Percentiles rank a stretch among this genome's conserved stretches.
These are phyloP conservation scores for Fusarium brevicatenulatum DNA, from an alignment of 2,329 filamentous ascomycete genomes.

Conservation along the genomic window DNA sequence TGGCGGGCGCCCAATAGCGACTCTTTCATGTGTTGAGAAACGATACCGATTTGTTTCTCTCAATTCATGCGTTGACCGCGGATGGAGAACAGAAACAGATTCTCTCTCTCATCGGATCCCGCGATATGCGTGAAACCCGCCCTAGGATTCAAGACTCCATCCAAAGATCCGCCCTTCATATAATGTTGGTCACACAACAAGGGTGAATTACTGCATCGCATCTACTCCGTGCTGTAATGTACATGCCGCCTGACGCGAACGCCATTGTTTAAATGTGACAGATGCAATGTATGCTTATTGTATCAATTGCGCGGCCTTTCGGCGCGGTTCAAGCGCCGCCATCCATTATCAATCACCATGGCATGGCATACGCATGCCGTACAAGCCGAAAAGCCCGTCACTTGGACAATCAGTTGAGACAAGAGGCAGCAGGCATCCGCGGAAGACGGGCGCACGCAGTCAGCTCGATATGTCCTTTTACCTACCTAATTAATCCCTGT, in stretches of 20 bases:
- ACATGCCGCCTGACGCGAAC: constrained; percentile 26
- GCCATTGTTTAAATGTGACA: not conserved
- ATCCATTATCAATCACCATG: constrained; percentile 1
- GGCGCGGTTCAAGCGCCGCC: not conserved
- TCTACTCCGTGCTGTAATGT: not conserved
- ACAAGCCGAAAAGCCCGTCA: constrained; percentile 21
- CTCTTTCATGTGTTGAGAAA: not conserved
- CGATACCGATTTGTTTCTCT: not conserved
- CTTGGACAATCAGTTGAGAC: not conserved
- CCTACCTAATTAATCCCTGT: constrained; percentile 8
- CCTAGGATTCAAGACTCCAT: constrained; percentile 16
- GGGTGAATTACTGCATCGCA: not conserved
- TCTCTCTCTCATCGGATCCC: not conserved
- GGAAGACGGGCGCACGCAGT: constrained; percentile 15
- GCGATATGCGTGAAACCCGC: constrained; percentile 22
- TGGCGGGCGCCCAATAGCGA: constrained; percentile 14
- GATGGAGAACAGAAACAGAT: not conserved
- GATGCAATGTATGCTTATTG: not conserved
- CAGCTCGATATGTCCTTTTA: constrained; percentile 6
- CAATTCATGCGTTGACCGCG: not conserved
- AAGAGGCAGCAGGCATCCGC: constrained; percentile 19
- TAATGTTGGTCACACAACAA: not conserved
- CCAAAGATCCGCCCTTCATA: constrained; percentile 16
- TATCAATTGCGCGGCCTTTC: constrained; percentile 17
- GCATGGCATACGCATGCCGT: constrained; percentile 12